Conservation (phyloP, 352 stramenopile genomes). For the Ophiocytium majus region DNA sequence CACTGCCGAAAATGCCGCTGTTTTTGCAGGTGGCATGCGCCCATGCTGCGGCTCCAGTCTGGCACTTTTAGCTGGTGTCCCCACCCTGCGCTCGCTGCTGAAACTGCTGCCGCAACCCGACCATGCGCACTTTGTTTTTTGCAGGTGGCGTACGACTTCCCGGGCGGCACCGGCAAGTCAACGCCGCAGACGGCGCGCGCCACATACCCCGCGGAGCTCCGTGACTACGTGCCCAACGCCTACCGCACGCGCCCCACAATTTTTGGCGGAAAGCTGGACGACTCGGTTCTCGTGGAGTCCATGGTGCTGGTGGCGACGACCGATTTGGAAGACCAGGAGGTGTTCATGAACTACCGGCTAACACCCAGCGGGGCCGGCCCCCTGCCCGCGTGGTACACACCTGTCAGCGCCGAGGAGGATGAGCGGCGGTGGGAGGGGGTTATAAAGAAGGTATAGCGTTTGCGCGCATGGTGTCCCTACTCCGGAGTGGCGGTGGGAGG, state of each 20-base stretch:
- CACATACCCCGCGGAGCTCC: slow-evolving; percentile 6
- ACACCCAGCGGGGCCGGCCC: not conserved
- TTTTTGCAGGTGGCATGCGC: too few species aligned
- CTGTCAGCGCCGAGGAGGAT: not conserved
- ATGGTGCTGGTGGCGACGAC: slow-evolving; percentile 19
- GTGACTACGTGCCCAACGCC: not conserved
- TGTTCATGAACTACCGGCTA: slow-evolving; percentile 16
- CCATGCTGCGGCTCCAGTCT: too few species aligned
- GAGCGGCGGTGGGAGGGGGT: not conserved
- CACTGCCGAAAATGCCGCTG: too few species aligned
- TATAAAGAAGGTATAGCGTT: not conserved
- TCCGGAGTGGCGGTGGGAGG: too few species aligned
- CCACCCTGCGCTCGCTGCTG: too few species aligned
- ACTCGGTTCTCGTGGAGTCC: not conserved
- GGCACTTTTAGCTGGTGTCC: too few species aligned
- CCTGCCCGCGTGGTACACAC: slow-evolving; percentile 9
- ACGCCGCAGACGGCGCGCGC: not conserved
- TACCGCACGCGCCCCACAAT: not conserved
- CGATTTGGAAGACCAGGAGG: not conserved
- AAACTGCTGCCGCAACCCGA: too few species aligned
- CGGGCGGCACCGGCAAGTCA: not conserved
- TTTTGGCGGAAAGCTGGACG: not conserved
- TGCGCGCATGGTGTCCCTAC: too few species aligned
- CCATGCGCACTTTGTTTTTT: too few species aligned
- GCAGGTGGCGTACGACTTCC: slow-evolving; percentile 14